Evolutionary conservation across 306 rosid genomes (phyloP).

Genomic region (Cucurbita maxima): DNA sequence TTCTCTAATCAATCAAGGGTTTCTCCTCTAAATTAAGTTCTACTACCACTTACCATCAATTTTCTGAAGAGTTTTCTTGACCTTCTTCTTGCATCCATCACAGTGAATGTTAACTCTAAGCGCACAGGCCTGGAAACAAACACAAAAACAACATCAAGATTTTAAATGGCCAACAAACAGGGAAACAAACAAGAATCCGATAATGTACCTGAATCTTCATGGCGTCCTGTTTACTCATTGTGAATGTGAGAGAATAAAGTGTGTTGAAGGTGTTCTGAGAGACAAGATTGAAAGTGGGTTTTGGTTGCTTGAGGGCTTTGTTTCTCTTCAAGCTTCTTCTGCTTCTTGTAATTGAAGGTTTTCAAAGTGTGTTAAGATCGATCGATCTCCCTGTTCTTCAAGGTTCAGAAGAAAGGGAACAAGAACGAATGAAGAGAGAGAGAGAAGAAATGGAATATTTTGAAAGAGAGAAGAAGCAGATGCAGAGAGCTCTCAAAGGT

Average conservation of each 20-base stretch:
- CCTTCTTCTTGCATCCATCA: slow-evolving; percentile 74
- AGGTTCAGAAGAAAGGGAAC: neutral
- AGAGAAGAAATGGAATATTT: neutral
- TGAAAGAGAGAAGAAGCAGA: neutral
- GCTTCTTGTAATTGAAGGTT: slow-evolving; percentile 14
- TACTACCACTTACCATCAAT: slow-evolving; percentile 43
- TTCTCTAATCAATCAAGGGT: neutral
- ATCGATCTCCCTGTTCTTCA: neutral
- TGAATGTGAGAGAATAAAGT: neutral
- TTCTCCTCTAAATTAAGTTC: neutral
- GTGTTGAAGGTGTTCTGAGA: neutral
- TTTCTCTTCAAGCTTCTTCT: slow-evolving; percentile 14
- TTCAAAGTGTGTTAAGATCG: slow-evolving; percentile 13
- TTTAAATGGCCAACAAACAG: neutral
- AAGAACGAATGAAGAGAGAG: neutral
- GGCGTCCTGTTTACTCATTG: slow-evolving; percentile 71
- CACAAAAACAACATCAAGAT: neutral
- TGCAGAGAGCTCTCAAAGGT: neutral
- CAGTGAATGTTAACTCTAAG: slow-evolving; percentile 76
- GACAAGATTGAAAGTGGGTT: slow-evolving; percentile 20
- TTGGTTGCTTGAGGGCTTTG: slow-evolving; percentile 12
- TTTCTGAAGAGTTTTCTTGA: slow-evolving; percentile 68
- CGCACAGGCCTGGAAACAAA: slow-evolving; percentile 43
- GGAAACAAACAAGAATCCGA: neutral
- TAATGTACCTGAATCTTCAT: slow-evolving; percentile 54